Conservation (phyloP, 257 asterid species). For the Craterostigma plantagineum region DNA sequence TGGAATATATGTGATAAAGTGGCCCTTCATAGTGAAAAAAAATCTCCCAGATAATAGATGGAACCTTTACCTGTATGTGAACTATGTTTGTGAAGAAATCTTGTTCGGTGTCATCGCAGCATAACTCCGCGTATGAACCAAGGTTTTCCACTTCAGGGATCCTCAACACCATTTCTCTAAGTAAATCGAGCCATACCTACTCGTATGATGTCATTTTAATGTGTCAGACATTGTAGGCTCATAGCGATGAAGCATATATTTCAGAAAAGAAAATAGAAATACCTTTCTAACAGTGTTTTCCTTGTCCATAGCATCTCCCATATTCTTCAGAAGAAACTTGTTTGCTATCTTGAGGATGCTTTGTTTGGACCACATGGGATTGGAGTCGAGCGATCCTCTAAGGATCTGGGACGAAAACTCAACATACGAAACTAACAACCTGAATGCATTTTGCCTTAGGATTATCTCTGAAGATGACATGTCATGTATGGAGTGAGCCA, state of each 20-base stretch:
- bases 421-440: conserved; percentile 54
- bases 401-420: conserved; percentile 48
- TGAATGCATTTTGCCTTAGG: conserved; percentile 71
- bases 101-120: conserved; percentile 71
- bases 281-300: conserved; percentile 68
- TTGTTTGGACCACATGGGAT: conserved; percentile 34
- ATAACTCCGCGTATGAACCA: conserved; percentile 39
- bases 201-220: background rate
- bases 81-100: conserved; percentile 70
- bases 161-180: conserved; percentile 75
- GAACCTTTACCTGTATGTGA: conserved; percentile 61
- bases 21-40: background rate
- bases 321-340: conserved; percentile 56
- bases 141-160: conserved; percentile 53
- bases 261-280: conserved; percentile 8
- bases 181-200: conserved; percentile 85
- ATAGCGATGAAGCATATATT: conserved; percentile 1
- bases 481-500: conserved; percentile 63
- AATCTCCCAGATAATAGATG: background rate
- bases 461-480: conserved; percentile 75
- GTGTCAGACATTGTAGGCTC: no score
- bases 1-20: conserved; percentile 3
- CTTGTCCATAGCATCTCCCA: conserved; percentile 77
- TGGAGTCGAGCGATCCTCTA: conserved; percentile 16
- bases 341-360: conserved; percentile 29